Evolutionary conservation across 139 green algal genomes (phyloP).

Genomic region (Chlamydomonas sphaeroides): DNA sequence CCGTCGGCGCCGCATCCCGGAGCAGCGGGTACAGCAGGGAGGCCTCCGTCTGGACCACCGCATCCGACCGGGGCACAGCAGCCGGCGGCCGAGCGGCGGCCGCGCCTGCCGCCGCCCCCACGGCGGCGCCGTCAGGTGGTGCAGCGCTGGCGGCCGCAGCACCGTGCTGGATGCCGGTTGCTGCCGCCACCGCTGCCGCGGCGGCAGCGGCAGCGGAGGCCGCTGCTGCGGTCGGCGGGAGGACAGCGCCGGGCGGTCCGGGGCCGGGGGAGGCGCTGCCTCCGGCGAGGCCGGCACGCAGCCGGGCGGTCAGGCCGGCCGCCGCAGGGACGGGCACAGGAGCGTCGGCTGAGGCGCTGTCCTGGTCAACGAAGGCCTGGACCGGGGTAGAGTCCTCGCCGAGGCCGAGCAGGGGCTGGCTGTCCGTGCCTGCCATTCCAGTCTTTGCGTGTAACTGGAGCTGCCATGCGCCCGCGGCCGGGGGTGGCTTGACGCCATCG

Average conservation of each 20-base stretch:
- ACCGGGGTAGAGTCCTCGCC: neutral
- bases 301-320: too few relatives aligned
- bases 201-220: neutral
- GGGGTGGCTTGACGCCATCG: too few relatives aligned
- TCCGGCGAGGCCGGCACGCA: too few relatives aligned
- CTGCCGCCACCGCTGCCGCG: neutral
- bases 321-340: too few relatives aligned
- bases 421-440: too few relatives aligned
- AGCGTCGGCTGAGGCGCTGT: too few relatives aligned
- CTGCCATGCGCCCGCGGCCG: too few relatives aligned
- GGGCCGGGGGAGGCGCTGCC: too few relatives aligned
- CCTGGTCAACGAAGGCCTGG: constrained; percentile 1
- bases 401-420: constrained; percentile 15
- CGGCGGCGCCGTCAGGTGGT: too few relatives aligned
- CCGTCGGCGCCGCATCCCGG: constrained; percentile 22
- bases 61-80: neutral
- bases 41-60: constrained; percentile 25
- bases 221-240: neutral
- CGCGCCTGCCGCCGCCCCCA: neutral
- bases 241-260: too few relatives aligned
- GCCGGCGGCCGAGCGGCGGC: neutral
- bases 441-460: too few relatives aligned
- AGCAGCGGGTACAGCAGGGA: constrained; percentile 23
- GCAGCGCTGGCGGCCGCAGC: neutral
- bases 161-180: neutral